Conservation (phyloP, 2,329 filamentous ascomycete genomes). For the Incumbomyces lentus region DNA sequence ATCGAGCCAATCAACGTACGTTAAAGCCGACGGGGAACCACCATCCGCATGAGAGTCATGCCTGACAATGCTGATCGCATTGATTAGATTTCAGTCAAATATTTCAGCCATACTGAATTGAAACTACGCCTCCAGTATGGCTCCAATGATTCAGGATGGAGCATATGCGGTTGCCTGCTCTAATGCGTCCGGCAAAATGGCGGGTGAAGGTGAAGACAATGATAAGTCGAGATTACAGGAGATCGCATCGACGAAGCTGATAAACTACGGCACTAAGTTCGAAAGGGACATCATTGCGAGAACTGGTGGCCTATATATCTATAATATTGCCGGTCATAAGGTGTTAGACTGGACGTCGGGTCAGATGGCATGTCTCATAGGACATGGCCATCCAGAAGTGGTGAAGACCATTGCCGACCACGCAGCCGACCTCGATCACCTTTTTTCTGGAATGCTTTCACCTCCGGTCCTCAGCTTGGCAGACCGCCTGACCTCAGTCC, state of each 20-base stretch:
- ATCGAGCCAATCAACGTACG: too few relatives aligned
- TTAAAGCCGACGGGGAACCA: too few relatives aligned
- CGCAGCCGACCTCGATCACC: slow-evolving; percentile 45
- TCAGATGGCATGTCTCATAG: slow-evolving; percentile 50
- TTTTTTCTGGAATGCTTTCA: slow-evolving; percentile 50
- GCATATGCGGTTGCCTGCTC: slow-evolving; percentile 27
- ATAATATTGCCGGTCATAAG: slow-evolving; percentile 32
- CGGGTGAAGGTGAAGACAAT: slow-evolving; percentile 29
- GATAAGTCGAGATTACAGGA: slow-evolving; percentile 9
- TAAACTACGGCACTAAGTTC: slow-evolving; percentile 21
- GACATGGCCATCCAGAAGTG: slow-evolving; percentile 49
- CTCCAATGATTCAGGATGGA: slow-evolving; percentile 19
- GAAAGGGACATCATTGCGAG: slow-evolving; percentile 34
- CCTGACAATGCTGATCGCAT: too few relatives aligned
- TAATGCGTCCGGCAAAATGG: slow-evolving; percentile 23
- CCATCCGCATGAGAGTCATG: too few relatives aligned
- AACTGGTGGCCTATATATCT: slow-evolving; percentile 38
- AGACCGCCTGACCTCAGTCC: slow-evolving; percentile 38
- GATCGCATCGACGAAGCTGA: slow-evolving; percentile 26
- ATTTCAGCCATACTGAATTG: too few relatives aligned
- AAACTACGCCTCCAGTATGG: slow-evolving; percentile 8
- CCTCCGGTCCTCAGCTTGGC: slow-evolving; percentile 48
- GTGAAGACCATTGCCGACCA: slow-evolving; percentile 43
- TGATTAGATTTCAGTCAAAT: too few relatives aligned
- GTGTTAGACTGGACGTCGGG: slow-evolving; percentile 52